phyloP scores from a whole-genome alignment of 305 asterid genomes.

The Fraxinus dipetala region DNA sequence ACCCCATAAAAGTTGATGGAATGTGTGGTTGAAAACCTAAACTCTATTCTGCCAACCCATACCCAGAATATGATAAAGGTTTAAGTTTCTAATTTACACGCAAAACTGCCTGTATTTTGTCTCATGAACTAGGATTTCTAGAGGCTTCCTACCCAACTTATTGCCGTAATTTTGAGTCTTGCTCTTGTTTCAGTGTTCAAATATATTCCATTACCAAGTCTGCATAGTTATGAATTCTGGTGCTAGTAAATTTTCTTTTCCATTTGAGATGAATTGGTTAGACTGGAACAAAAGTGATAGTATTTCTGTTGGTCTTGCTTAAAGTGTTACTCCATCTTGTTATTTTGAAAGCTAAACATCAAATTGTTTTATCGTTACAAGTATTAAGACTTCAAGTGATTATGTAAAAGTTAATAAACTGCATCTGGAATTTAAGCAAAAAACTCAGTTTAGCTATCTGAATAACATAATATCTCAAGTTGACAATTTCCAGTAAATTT shows the following conservation, averaged over 20 bases:
- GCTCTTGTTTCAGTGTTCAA: background rate
- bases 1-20: too few species aligned
- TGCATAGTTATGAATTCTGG: background rate
- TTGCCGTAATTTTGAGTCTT: background rate
- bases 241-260: background rate
- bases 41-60: background rate
- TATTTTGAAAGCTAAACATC: background rate
- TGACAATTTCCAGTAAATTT: background rate
- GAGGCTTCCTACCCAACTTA: background rate
- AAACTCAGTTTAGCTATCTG: background rate
- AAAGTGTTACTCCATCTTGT: background rate
- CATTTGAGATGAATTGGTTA: background rate
- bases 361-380: background rate
- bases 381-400: background rate
- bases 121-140: background rate
- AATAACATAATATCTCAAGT: background rate
- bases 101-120: background rate
- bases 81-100: background rate
- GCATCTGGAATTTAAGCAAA: background rate
- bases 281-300: background rate
- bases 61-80: background rate
- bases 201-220: background rate
- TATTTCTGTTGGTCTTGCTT: background rate
- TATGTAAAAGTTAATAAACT: background rate
- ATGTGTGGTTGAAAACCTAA: too few species aligned